Evolutionary conservation across 2,329 filamentous ascomycete species (phyloP).

Genomic region (Ophiosphaerella herpotricha): DNA sequence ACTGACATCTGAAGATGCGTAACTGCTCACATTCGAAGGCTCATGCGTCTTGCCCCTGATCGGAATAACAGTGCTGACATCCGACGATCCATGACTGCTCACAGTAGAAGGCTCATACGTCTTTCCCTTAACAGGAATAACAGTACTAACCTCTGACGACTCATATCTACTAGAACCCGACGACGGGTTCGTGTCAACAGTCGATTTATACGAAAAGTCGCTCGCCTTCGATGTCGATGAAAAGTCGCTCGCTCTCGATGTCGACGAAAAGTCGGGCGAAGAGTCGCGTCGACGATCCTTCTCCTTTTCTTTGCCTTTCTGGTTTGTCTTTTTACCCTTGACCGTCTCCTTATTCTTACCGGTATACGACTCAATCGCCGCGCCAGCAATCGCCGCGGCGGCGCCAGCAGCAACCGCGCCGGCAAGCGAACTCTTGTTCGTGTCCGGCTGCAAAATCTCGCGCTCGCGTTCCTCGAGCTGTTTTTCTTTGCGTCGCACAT

Average conservation of each 20-base stretch:
- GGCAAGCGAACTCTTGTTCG: background rate
- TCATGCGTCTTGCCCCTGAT: background rate
- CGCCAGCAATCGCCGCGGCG: conserved; percentile 36
- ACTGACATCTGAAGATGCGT: background rate
- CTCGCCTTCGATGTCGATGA: too few species aligned
- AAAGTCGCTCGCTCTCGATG: too few species aligned
- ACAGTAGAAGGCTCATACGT: background rate
- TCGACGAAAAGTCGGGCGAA: background rate
- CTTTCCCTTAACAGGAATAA: background rate
- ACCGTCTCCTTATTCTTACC: conserved; percentile 19
- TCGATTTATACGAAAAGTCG: too few species aligned
- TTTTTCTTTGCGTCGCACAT: conserved; percentile 39
- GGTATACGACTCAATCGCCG: conserved; percentile 36
- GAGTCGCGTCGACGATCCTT: conserved; percentile 25
- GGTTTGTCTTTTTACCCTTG: conserved; percentile 8
- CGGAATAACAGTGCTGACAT: background rate
- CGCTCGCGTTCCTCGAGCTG: conserved; percentile 42
- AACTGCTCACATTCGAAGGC: background rate
- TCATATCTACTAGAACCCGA: background rate
- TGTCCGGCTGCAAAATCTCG: conserved; percentile 36
- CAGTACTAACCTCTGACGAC: conserved; percentile 4
- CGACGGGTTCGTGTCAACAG: background rate
- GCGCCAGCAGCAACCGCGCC: conserved; percentile 15
- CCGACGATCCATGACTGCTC: background rate
- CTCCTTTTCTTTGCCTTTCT: conserved; percentile 13